Evolutionary conservation across 768 basidiomycete species (phyloP), one percentile per base, ranked within the genome.

Genomic region (Cystobasidium onofrii): DNA sequence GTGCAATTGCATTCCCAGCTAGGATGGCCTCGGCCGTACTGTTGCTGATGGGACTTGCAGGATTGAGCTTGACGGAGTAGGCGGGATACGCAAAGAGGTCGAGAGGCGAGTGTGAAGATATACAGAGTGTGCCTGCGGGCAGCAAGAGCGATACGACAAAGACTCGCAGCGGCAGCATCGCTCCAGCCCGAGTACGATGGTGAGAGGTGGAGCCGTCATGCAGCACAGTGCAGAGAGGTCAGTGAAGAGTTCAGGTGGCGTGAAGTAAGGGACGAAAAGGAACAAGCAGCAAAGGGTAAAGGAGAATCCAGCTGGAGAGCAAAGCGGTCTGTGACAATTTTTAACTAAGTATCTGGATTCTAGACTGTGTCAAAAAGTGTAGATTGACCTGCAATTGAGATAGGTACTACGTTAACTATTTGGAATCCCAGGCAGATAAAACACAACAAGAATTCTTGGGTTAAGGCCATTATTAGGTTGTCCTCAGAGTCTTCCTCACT

Each of bases 61-160:
- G 64, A 54, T 57, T 39, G 23, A 78, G 46, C 57, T 44, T 36
- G 64, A 79, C 70, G 12, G 25, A 1, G 74, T 61, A 79, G 1
- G 66, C 67, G 0, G 78, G 77, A 41, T 73, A 74, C n/a, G 75
- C 64, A 41, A 78, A 74, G 43, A 77, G 74, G 69, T 79, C 78
- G n/a, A 74, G 65, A 0, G 78, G 78, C 44, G 76, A 75, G 67
- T 73, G 73, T 1, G 77, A 65, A 0, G 78, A 79, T 17, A 79
- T 65, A 4, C 75, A 74, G 25, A 60, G 57, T 20, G 57, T 60
- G 25, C 57, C 57, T 29, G 29, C 33, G 33, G 57, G 57, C 57
- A 60, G 57, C 57, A 60, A 23, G 23, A 60, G 57, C 6, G 17
- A 60, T 34, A 60, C 25, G 6, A 60, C 57, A 29, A 60, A 15